phyloP scores from a whole-genome alignment of 192 early-diverging fungal species.

The Haplosporangium gracile region DNA sequence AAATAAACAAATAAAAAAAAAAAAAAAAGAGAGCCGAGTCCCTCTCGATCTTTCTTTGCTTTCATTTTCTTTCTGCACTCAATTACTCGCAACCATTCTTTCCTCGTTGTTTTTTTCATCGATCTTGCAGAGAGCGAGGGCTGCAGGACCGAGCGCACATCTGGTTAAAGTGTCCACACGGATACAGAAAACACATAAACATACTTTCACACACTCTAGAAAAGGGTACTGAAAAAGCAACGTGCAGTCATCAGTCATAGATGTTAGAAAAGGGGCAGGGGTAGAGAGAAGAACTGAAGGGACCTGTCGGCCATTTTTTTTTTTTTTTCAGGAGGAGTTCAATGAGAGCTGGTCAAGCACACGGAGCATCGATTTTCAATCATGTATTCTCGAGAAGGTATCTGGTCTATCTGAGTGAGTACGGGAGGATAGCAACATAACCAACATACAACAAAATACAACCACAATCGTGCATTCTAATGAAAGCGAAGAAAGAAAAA shows the following conservation, averaged over 20 bases:
- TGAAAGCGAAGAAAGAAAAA: background rate
- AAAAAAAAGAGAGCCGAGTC: background rate
- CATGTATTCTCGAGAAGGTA: background rate
- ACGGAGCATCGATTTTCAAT: slow-evolving; percentile 8
- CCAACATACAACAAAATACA: background rate
- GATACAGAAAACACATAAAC: too few species aligned
- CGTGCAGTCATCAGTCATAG: background rate
- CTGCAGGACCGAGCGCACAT: background rate
- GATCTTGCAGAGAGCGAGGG: too few species aligned
- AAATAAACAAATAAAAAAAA: background rate
- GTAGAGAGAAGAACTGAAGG: too few species aligned
- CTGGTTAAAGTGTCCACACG: background rate
- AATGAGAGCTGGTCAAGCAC: background rate
- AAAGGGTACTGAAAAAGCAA: background rate
- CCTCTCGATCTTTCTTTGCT: background rate
- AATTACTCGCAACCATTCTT: background rate
- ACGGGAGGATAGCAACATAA: background rate
- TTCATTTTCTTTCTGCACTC: background rate
- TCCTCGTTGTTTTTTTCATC: background rate
- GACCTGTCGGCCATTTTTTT: slow-evolving; percentile 6
- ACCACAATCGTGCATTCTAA: background rate
- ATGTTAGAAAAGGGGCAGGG: background rate
- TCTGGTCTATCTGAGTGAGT: background rate
- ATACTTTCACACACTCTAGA: too few species aligned
- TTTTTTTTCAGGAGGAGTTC: slow-evolving; percentile 2